Conservation (phyloP, 108 stramenopile species). For the Cylindrotheca fusiformis region DNA sequence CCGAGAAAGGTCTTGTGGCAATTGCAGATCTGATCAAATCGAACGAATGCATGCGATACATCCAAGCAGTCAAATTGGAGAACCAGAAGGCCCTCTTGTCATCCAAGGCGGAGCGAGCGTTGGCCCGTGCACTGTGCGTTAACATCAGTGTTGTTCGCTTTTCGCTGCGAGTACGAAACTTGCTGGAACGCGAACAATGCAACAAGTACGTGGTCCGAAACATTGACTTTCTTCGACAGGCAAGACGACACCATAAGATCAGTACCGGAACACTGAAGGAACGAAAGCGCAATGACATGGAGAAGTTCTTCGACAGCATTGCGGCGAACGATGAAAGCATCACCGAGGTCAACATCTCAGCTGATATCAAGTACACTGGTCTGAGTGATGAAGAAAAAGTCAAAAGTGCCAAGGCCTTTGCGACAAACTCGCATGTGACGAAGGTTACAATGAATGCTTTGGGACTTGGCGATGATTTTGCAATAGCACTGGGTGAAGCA, state of each 20-base stretch:
- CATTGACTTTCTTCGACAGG: conserved; percentile 39
- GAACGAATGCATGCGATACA: conserved; percentile 13
- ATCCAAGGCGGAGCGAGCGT: conserved; percentile 26
- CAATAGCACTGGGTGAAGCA: conserved; percentile 25
- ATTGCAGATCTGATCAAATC: conserved; percentile 20
- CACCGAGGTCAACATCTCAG: conserved; percentile 38
- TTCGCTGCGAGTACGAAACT: conserved; percentile 21
- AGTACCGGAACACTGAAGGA: conserved; percentile 32
- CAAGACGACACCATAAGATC: conserved; percentile 27
- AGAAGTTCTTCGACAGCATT: conserved; percentile 40
- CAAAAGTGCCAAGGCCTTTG: conserved; percentile 38
- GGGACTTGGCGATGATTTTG: conserved; percentile 34
- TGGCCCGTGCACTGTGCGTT: conserved; percentile 26
- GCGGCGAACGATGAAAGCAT: conserved; percentile 33
- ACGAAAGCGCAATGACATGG: conserved; percentile 47
- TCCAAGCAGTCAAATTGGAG: conserved; percentile 41
- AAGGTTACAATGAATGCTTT: conserved; percentile 29
- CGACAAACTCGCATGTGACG: conserved; percentile 27
- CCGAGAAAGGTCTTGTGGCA: conserved; percentile 26
- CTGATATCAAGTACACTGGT: conserved; percentile 30
- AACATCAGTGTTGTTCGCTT: conserved; percentile 29
- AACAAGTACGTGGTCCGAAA: conserved; percentile 32
- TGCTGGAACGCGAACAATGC: conserved; percentile 32
- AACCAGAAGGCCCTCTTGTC: conserved; percentile 33
- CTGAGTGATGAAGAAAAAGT: conserved; percentile 26